These are phyloP conservation scores for Massarina eburnea DNA, from an alignment of 2,329 filamentous ascomycete species.

Conservation along the genomic window DNA sequence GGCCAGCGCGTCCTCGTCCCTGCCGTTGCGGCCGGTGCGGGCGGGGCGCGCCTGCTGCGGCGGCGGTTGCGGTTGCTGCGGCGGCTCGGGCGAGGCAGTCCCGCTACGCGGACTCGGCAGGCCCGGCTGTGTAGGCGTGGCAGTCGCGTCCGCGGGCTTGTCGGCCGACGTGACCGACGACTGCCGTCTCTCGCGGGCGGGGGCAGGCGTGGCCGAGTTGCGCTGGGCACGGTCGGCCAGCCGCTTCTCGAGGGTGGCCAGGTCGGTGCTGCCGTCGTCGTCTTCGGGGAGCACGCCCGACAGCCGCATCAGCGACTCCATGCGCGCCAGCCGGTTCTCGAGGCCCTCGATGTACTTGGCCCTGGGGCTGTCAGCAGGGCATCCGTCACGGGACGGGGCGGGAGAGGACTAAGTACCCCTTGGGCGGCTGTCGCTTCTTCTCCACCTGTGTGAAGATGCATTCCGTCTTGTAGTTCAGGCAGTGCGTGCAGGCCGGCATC, in stretches of 20 bases:
- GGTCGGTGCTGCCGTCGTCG: constrained; percentile 80
- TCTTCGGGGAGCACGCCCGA: constrained; percentile 86
- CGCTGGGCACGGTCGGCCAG: constrained; percentile 53
- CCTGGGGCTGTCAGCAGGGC: constrained; percentile 47
- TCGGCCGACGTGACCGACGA: constrained; percentile 37
- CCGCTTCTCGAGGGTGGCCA: constrained; percentile 83
- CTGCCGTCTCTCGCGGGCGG: constrained; percentile 34
- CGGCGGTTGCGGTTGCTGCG: constrained; percentile 39
- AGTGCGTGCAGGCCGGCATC: constrained; percentile 91
- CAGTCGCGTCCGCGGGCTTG: constrained; percentile 31
- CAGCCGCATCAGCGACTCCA: constrained; percentile 87
- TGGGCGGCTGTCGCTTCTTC: constrained; percentile 96
- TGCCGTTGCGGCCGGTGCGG: constrained; percentile 35
- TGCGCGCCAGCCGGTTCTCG: constrained; percentile 90
- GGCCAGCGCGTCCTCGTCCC: constrained; percentile 81
- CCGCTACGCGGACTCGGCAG: constrained; percentile 54
- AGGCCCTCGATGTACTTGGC: constrained; percentile 98
- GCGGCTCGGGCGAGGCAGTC: constrained; percentile 53
- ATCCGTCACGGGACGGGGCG: not conserved
- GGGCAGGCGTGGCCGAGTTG: constrained; percentile 19
- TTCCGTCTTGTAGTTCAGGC: constrained; percentile 96
- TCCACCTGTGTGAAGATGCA: constrained; percentile 97
- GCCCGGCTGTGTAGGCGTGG: constrained; percentile 49
- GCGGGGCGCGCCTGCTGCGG: too few species aligned
- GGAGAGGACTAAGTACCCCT: constrained; percentile 63